Conservation (phyloP, 202 grass and related monocot species). For the Schoenoplectus triqueter region DNA sequence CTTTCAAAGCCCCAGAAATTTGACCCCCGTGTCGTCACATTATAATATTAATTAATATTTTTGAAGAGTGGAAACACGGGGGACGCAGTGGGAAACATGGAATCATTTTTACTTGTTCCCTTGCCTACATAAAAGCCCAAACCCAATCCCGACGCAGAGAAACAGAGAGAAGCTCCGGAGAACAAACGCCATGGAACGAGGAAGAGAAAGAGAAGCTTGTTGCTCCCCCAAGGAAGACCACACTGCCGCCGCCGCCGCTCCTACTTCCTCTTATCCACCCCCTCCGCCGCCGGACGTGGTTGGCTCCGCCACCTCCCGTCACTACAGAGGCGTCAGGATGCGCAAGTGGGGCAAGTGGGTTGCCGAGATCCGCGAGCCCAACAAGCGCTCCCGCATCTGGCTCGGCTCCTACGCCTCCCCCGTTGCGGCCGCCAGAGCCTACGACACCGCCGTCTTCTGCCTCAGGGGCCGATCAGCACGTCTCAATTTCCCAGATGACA, state of each 20-base stretch:
- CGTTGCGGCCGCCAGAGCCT: conserved; percentile 83
- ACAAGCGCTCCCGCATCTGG: conserved; percentile 98
- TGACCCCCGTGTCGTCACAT: not conserved
- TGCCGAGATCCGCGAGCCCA: conserved; percentile 89
- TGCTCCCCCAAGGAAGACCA: conserved; percentile 12
- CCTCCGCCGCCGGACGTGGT: not conserved
- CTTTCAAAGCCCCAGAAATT: not conserved
- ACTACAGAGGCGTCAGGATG: conserved; percentile 88
- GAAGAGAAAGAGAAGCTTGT: conserved; percentile 24
- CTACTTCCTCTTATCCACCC: not conserved
- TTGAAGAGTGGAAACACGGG: too few relatives aligned
- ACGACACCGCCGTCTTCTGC: conserved; percentile 98
- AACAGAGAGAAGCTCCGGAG: not conserved
- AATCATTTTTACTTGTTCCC: too few relatives aligned
- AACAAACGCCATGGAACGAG: conserved; percentile 14
- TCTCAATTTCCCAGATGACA: conserved; percentile 96
- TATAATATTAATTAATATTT: too few relatives aligned
- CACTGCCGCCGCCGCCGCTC: not conserved
- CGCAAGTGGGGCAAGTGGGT: conserved; percentile 98
- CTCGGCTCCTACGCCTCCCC: conserved; percentile 86
- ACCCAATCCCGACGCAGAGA: not conserved
- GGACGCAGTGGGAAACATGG: too few relatives aligned
- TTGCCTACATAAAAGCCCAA: conserved; percentile 1
- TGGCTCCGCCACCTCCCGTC: not conserved
- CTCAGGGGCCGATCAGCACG: conserved; percentile 73